Evolutionary conservation across 1,139 yeast genomes (phyloP).

Genomic region (Lodderomyces parapsilosis): DNA sequence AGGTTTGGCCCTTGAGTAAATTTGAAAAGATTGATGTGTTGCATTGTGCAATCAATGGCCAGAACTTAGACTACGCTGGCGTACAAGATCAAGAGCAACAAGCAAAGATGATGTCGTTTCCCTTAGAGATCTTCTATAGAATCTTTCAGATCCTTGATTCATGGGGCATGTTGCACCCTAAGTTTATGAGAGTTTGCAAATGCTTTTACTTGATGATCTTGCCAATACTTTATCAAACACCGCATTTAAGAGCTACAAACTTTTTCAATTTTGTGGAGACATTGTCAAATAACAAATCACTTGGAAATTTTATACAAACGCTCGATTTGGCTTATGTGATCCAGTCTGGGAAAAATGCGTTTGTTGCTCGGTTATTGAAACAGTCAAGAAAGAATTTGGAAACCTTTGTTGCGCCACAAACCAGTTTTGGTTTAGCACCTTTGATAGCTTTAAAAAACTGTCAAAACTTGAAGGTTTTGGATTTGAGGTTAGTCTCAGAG

Average conservation of each 20-base stretch:
- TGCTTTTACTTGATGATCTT: constrained; percentile 58
- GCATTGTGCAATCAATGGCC: constrained; percentile 27
- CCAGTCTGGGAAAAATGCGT: constrained; percentile 93
- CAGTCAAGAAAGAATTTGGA: constrained; percentile 66
- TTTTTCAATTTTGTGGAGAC: constrained; percentile 73
- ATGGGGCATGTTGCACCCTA: constrained; percentile 42
- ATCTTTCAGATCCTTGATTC: constrained; percentile 45
- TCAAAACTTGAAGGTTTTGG: constrained; percentile 59
- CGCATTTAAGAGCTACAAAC: constrained; percentile 63
- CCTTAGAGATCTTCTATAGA: constrained; percentile 58
- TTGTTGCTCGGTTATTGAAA: constrained; percentile 76
- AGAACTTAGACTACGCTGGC: constrained; percentile 17
- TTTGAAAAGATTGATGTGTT: constrained; percentile 49
- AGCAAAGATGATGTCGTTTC: constrained; percentile 35
- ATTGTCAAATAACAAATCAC: constrained; percentile 43
- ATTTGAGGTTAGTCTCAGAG: constrained; percentile 86
- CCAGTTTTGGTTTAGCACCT: constrained; percentile 92
- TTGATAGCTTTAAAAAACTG: constrained; percentile 76
- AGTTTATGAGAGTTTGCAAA: constrained; percentile 59
- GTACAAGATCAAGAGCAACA: constrained; percentile 13
- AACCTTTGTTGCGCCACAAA: constrained; percentile 85
- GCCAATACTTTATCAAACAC: constrained; percentile 63
- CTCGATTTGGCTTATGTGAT: constrained; percentile 76
- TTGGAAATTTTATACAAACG: constrained; percentile 46
- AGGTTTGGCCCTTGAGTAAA: constrained; percentile 43